These are phyloP conservation scores for Neospora caninum DNA, from an alignment of 169 alveolate genomes.

Conservation along the genomic window DNA sequence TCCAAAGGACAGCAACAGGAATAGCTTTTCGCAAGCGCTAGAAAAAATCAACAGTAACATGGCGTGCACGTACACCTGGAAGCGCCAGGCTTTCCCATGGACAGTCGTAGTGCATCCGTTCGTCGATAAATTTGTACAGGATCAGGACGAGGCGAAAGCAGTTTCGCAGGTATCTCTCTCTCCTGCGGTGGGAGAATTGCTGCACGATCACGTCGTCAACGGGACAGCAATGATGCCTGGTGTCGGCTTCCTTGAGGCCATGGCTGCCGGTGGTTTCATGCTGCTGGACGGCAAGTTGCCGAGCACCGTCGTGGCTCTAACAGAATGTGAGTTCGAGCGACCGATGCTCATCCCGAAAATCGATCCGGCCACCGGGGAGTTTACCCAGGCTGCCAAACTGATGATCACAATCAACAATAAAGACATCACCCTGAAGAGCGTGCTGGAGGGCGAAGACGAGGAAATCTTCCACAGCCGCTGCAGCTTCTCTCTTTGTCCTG, in stretches of 20 bases:
- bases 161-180: neutral
- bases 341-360: conserved; percentile 28
- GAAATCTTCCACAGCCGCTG: conserved; percentile 38
- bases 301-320: conserved; percentile 36
- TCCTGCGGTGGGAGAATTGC: conserved; percentile 35
- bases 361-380: neutral
- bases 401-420: neutral
- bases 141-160: neutral
- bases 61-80: conserved; percentile 36
- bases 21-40: neutral
- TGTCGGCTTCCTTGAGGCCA: conserved; percentile 72
- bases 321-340: conserved; percentile 51
- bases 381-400: neutral
- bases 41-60: conserved; percentile 7
- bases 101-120: conserved; percentile 44
- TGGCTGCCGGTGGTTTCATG: conserved; percentile 68
- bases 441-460: conserved; percentile 28
- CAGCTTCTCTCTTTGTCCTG: conserved; percentile 27
- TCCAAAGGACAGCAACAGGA: conserved; percentile 17
- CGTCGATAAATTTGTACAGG: conserved; percentile 23
- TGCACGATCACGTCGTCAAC: conserved; percentile 72
- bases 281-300: conserved; percentile 35
- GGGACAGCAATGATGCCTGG: conserved; percentile 74
- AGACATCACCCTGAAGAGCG: conserved; percentile 14
- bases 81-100: conserved; percentile 63